Percentiles rank a stretch among this genome's conserved stretches.
Evolutionary conservation across 2,329 filamentous ascomycete genomes (phyloP).

Genomic region (Davidsoniella neocaledoniae): DNA sequence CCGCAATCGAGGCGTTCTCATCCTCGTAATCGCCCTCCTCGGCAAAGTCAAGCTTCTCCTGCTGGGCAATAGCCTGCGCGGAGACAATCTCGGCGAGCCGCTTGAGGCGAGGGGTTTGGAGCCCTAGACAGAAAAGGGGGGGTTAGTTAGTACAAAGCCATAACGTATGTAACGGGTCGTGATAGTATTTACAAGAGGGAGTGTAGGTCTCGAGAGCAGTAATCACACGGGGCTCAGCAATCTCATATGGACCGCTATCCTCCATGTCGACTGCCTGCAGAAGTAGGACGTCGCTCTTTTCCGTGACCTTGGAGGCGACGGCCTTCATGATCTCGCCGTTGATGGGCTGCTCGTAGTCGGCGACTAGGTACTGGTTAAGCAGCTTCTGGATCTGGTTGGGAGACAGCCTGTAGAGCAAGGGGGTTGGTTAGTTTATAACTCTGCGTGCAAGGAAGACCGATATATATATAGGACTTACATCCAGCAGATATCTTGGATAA

Average conservation of each 20-base stretch:
- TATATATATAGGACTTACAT: conserved; percentile 53
- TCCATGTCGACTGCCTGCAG: conserved; percentile 96
- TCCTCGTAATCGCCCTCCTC: conserved; percentile 27
- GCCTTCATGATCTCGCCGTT: conserved; percentile 99
- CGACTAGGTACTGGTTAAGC: conserved; percentile 93
- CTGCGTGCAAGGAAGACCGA: background rate
- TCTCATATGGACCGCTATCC: conserved; percentile 94
- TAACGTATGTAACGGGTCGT: background rate
- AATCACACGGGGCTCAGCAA: conserved; percentile 89
- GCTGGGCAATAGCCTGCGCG: conserved; percentile 87
- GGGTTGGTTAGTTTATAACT: background rate
- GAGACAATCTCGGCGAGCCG: conserved; percentile 96
- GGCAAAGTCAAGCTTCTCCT: conserved; percentile 59
- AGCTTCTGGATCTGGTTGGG: conserved; percentile 99
- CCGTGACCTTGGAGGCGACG: conserved; percentile 86
- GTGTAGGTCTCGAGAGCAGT: conserved; percentile 96
- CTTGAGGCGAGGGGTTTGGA: conserved; percentile 90
- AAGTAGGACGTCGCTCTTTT: conserved; percentile 93
- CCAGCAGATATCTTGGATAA: conserved; percentile 99
- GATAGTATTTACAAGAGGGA: conserved; percentile 60
- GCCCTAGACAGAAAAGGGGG: conserved; percentile 38
- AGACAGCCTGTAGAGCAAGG: conserved; percentile 48
- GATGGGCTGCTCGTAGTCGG: conserved; percentile 97
- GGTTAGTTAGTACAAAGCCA: conserved; percentile 17
- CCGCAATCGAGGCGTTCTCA: conserved; percentile 24